A percentile compares a stretch with the other conserved stretches of the same genome.
These are phyloP conservation scores for Mychonastes homosphaera DNA, from an alignment of 139 green algal species.

Conservation along the genomic window DNA sequence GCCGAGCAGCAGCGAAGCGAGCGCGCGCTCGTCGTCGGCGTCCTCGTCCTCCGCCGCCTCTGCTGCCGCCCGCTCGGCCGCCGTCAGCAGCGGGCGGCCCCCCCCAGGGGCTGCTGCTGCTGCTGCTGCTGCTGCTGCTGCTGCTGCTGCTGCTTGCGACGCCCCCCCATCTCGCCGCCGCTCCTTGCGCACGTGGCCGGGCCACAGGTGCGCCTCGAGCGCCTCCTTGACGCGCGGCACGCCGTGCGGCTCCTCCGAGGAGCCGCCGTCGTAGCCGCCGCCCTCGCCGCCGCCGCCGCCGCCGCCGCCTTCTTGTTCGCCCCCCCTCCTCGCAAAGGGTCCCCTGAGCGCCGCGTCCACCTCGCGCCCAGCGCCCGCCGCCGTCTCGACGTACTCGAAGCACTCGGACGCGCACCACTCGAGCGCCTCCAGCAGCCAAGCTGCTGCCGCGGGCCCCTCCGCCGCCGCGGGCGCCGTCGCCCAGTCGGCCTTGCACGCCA, in stretches of 20 bases:
- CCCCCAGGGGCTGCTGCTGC: background rate
- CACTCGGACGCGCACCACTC: slow-evolving; percentile 17
- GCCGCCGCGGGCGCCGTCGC: background rate
- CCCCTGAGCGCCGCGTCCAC: no score
- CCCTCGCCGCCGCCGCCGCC: no score
- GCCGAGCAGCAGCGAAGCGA: background rate
- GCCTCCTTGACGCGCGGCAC: slow-evolving; percentile 31
- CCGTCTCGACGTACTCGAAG: slow-evolving; percentile 20
- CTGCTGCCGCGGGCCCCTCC: background rate
- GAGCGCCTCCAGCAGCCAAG: slow-evolving; percentile 16
- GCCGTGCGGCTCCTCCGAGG: slow-evolving; percentile 27
- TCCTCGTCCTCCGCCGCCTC: background rate
- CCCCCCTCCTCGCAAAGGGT: no score
- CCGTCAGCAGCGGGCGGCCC: background rate
- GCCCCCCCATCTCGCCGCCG: background rate
- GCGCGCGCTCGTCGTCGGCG: background rate
- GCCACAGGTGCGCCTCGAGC: slow-evolving; percentile 51
- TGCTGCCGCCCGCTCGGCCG: background rate
- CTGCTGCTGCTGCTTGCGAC: background rate
- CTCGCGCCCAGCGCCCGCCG: no score
- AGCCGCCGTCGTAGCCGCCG: slow-evolving; percentile 1
- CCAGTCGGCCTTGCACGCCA: slow-evolving; percentile 22
- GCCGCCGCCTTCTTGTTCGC: no score
- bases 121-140: background rate
- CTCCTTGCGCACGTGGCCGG: slow-evolving; percentile 24